phyloP scores from a whole-genome alignment of 345 rosid species.

The Eucalyptus viminalis region DNA sequence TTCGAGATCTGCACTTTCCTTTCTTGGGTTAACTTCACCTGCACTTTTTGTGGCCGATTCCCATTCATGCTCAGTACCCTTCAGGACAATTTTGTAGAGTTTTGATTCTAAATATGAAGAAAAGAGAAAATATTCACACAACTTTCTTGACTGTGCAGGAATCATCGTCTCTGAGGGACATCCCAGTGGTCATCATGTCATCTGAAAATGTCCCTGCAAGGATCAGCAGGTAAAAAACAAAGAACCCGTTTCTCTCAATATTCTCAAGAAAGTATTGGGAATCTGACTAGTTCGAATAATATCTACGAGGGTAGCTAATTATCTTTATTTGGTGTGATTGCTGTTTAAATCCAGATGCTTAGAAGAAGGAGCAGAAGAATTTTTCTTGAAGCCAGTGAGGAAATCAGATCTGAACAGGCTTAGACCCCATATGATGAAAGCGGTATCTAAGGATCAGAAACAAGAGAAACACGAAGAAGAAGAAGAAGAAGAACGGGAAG shows the following conservation, averaged over 20 bases:
- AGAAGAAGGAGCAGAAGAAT: slow-evolving; percentile 75
- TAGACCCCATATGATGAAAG: slow-evolving; percentile 41
- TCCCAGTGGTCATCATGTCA: slow-evolving; percentile 77
- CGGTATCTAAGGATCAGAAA: slow-evolving; percentile 12
- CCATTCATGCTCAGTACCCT: not conserved
- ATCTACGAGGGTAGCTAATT: not conserved
- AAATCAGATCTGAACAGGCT: slow-evolving; percentile 44
- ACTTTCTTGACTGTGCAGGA: slow-evolving; percentile 18
- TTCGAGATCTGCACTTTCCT: not conserved
- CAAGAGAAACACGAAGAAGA: not conserved
- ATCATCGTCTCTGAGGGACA: slow-evolving; percentile 47
- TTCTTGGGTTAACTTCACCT: not conserved
- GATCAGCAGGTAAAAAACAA: slow-evolving; percentile 35
- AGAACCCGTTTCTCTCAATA: not conserved
- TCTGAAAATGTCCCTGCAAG: slow-evolving; percentile 74
- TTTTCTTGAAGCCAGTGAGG: slow-evolving; percentile 57
- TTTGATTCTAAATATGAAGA: not conserved
- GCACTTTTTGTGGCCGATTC: not conserved
- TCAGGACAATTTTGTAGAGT: not conserved
- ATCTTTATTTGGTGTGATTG: not conserved
- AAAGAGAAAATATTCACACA: not conserved
- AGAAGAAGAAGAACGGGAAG: not conserved
- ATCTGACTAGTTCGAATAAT: not conserved
- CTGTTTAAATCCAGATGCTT: slow-evolving; percentile 29
- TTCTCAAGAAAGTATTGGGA: not conserved